A percentile compares a stretch with the other conserved stretches of the same genome.
These are phyloP conservation scores for Paulinella micropora DNA, from an alignment of 78 protist species.

Conservation along the genomic window DNA sequence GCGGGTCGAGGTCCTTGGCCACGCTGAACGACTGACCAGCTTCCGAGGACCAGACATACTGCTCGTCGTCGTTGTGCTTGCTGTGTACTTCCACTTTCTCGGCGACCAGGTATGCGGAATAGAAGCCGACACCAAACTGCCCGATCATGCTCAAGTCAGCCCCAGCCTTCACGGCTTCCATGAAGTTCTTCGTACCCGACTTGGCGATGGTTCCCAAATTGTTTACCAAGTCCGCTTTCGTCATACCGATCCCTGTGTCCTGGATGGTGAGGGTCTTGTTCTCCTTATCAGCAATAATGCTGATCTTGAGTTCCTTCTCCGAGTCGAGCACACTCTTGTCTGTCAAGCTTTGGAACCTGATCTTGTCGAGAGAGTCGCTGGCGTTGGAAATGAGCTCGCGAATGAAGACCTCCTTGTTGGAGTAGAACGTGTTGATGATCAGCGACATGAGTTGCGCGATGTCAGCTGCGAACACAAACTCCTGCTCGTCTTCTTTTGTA, in stretches of 20 bases:
- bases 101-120: constrained; percentile 98
- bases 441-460: constrained; percentile 23
- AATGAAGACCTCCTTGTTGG: constrained; percentile 94
- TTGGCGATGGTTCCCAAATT: constrained; percentile 98
- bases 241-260: constrained; percentile 99
- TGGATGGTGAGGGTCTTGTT: constrained; percentile 70
- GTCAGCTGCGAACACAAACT: no score
- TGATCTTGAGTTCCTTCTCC: constrained; percentile 75
- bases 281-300: constrained; percentile 77
- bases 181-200: constrained; percentile 93
- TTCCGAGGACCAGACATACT: constrained; percentile 90
- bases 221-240: constrained; percentile 92
- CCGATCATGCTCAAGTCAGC: constrained; percentile 96
- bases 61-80: constrained; percentile 97
- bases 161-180: constrained; percentile 88
- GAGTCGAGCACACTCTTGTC: constrained; percentile 70
- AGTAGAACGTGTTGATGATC: constrained; percentile 98
- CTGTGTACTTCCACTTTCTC: constrained; percentile 84
- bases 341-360: constrained; percentile 83
- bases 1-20: constrained; percentile 38
- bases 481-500: no score
- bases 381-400: constrained; percentile 97
- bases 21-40: constrained; percentile 97
- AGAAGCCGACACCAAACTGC: constrained; percentile 99
- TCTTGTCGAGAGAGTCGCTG: constrained; percentile 84